Evolutionary conservation across 2,329 filamentous ascomycete species (phyloP).

Genomic region (Helminthosporium solani): DNA sequence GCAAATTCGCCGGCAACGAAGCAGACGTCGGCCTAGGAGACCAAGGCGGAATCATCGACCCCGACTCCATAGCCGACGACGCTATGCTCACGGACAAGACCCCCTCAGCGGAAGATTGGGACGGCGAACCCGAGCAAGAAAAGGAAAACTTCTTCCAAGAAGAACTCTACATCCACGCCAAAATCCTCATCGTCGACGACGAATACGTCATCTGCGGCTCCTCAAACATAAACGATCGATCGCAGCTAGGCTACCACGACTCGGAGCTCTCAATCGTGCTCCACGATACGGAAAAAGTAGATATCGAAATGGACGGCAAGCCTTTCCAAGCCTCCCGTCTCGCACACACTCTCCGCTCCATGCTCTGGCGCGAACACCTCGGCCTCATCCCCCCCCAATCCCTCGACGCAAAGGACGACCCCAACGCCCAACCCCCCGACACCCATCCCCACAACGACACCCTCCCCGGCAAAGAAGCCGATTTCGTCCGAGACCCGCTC

Average conservation of each 20-base stretch:
- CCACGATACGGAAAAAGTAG: conserved; percentile 73
- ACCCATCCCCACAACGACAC: conserved; percentile 69
- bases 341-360: conserved; percentile 75
- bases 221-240: conserved; percentile 88
- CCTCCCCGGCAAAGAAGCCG: conserved; percentile 66
- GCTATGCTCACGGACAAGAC: conserved; percentile 72
- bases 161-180: conserved; percentile 92
- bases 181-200: conserved; percentile 87
- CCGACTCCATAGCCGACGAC: conserved; percentile 70
- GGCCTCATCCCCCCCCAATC: conserved; percentile 75
- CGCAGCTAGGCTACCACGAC: conserved; percentile 85
- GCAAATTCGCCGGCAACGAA: conserved; percentile 47
- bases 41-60: conserved; percentile 49
- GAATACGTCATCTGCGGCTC: conserved; percentile 80
- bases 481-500: conserved; percentile 63
- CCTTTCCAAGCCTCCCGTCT: conserved; percentile 78
- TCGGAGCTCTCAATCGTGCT: conserved; percentile 89
- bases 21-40: conserved; percentile 43
- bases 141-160: conserved; percentile 91
- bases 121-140: conserved; percentile 71
- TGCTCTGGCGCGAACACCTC: conserved; percentile 88
- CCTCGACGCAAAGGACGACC: conserved; percentile 63
- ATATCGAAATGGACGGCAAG: conserved; percentile 75
- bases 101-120: conserved; percentile 72
- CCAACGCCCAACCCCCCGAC: conserved; percentile 75